These are phyloP conservation scores for Fusarium mangiferae DNA, from an alignment of 2,329 filamentous ascomycete species.

Conservation along the genomic window DNA sequence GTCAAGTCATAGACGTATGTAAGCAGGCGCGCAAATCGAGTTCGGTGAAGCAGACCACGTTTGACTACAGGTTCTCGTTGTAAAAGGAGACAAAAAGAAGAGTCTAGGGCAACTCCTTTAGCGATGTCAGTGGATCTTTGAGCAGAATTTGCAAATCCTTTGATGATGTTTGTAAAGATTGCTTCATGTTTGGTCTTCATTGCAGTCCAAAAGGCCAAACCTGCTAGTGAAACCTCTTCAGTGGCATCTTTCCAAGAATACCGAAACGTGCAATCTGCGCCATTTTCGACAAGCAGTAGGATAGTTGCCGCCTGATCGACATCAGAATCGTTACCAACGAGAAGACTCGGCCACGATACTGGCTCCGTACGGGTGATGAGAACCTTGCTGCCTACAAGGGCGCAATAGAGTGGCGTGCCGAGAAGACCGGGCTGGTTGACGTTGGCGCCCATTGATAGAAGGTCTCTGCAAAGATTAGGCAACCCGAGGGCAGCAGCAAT, in stretches of 20 bases:
- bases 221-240: constrained; percentile 32
- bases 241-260: constrained; percentile 32
- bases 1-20: constrained; percentile 42
- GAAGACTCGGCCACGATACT: constrained; percentile 35
- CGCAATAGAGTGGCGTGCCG: constrained; percentile 49
- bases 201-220: constrained; percentile 43
- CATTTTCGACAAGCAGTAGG: constrained; percentile 36
- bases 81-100: constrained; percentile 30
- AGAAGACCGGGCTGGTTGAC: constrained; percentile 38
- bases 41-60: constrained; percentile 11
- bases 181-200: constrained; percentile 37
- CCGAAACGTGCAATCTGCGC: constrained; percentile 29
- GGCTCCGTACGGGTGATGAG: constrained; percentile 32
- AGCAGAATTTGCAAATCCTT: neutral
- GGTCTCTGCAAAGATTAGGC: constrained; percentile 42
- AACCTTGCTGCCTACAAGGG: constrained; percentile 47
- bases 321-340: constrained; percentile 17
- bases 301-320: constrained; percentile 33
- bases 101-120: constrained; percentile 27
- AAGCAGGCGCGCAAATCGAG: constrained; percentile 35
- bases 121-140: neutral
- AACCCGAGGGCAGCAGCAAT: constrained; percentile 50
- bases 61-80: constrained; percentile 15
- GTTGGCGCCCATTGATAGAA: constrained; percentile 37
- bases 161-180: constrained; percentile 39